These are phyloP conservation scores for Solanum appendiculatum DNA, from an alignment of 257 asterid species.

Conservation along the genomic window DNA sequence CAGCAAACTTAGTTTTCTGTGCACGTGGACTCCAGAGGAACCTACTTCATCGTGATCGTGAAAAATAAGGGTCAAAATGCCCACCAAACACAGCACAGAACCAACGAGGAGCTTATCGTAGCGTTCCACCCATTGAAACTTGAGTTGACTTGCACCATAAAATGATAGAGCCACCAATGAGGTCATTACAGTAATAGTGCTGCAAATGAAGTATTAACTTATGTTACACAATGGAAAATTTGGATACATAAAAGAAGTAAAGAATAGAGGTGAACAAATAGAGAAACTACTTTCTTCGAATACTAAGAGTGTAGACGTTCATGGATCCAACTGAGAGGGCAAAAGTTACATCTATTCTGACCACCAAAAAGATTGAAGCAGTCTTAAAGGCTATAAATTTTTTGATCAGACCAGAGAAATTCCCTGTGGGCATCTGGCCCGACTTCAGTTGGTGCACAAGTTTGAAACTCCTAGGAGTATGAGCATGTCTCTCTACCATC, in stretches of 20 bases:
- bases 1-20: slow-evolving; percentile 46
- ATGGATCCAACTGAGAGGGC: background rate
- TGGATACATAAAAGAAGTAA: background rate
- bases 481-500: background rate
- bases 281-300: background rate
- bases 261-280: background rate
- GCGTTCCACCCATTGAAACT: slow-evolving; percentile 96
- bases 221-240: background rate
- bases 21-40: slow-evolving; percentile 33
- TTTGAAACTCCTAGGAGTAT: background rate
- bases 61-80: slow-evolving; percentile 79
- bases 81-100: slow-evolving; percentile 80
- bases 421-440: background rate
- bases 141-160: slow-evolving; percentile 96
- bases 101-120: slow-evolving; percentile 97
- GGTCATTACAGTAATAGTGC: slow-evolving; percentile 91
- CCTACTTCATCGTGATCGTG: slow-evolving; percentile 57
- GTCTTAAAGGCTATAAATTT: background rate
- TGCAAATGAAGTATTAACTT: slow-evolving; percentile 18
- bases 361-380: background rate
- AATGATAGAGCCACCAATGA: slow-evolving; percentile 93
- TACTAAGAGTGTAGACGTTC: background rate
- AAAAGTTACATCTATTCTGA: background rate
- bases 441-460: background rate
- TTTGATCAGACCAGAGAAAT: background rate